Base-by-base conservation (phyloP, 2,329 filamentous ascomycete species). In the Colletotrichum paranaense region DNA sequence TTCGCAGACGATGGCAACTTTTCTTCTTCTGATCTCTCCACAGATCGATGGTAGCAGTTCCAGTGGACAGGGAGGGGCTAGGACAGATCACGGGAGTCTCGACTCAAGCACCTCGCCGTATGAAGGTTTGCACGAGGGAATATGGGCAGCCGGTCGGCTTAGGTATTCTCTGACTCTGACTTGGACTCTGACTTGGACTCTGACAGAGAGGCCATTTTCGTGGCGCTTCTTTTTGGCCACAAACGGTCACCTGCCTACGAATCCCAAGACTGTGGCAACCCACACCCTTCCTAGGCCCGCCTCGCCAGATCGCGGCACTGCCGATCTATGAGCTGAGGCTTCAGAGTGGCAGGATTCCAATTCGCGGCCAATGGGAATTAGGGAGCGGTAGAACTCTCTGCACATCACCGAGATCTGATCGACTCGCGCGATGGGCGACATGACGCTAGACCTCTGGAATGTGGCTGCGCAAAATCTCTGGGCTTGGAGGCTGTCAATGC, bases 31-130 rank as follows among this genome's bases (percentile, higher is more conserved):
- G 46, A 52, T 52, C 67, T 72, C 69, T 73, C 70, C 70, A 55
- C 70, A 73, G 67, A 73, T 73, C 67, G 70, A 73, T 70, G 70
- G 70, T 70, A 32, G 67, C 60, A 70, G 56, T 70, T 68, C 60
- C 62, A 59, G 67, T 66, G 70, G 70, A 11, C 70, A 73, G 67
- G 67, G 63, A 67, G 56, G 68, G 68, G 63, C 57, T 49, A 56
- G 52, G 57, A 57, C 63, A 62, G 63, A 72, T 72, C 63, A 72
- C 35, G 63, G 68, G 60, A 65, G 60, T 26, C 55, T 69, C 66
- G 59, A 69, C 42, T 55, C 53, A 28, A 62, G 38, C 62, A 52
- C 57, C 64, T 63, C 26, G 65, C 26, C 19, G 57, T 38, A 24
- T 16, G 38, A 69, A 58, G 70, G 24, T 49, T 59, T 59, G 28